A percentile compares a stretch with the other conserved stretches of the same genome.
Evolutionary conservation across 2,329 filamentous ascomycete genomes (phyloP).

Genomic region (Purpureocillium takamizusanense): DNA sequence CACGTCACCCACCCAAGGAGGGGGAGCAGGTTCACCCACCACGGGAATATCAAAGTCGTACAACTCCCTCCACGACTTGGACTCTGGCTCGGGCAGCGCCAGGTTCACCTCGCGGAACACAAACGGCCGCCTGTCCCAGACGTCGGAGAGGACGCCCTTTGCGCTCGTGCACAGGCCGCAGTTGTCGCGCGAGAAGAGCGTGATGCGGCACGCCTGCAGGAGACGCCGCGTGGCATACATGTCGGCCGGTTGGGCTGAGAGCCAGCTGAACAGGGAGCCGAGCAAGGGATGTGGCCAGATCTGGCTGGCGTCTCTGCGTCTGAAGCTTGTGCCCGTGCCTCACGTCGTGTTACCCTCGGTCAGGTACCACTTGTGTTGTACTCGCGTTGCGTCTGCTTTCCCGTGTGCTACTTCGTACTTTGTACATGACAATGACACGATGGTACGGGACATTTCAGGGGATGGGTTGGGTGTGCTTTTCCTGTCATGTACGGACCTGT

Average conservation of each 20-base stretch:
- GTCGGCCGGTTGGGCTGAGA: conserved; percentile 2
- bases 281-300: no score
- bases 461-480: no score
- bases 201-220: conserved; percentile 54
- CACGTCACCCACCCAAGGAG: not conserved
- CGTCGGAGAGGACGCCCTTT: conserved; percentile 56
- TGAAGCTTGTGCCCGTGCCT: no score
- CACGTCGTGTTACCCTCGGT: no score
- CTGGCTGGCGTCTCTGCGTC: no score
- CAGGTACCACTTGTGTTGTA: no score
- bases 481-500: no score
- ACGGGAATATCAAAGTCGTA: conserved; percentile 81
- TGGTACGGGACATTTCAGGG: no score
- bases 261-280: conserved; percentile 1
- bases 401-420: no score
- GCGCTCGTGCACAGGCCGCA: conserved; percentile 65
- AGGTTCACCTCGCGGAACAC: conserved; percentile 63
- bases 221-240: conserved; percentile 46
- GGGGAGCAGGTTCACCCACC: conserved; percentile 33
- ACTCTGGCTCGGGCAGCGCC: conserved; percentile 49
- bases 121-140: conserved; percentile 60
- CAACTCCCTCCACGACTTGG: conserved; percentile 57
- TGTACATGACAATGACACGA: no score
- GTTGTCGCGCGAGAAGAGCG: conserved; percentile 63
- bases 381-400: no score